Evolutionary conservation across 2,329 filamentous ascomycete species (phyloP).

Genomic region (Exophiala mesophila): DNA sequence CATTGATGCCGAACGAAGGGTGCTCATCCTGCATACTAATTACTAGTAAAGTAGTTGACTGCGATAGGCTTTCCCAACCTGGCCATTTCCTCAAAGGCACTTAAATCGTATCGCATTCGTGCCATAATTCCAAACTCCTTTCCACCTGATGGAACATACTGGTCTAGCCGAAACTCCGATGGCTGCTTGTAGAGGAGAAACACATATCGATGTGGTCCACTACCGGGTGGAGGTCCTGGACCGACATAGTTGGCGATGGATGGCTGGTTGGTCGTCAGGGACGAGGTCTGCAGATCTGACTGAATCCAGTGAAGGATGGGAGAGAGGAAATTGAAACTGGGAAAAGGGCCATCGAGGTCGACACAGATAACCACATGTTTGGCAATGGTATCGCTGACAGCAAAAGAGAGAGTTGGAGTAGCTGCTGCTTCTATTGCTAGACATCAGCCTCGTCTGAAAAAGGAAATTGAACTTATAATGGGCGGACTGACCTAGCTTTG

Average conservation of each 20-base stretch:
- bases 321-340: slow-evolving; percentile 27
- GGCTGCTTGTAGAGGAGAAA: slow-evolving; percentile 50
- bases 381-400: too few relatives aligned
- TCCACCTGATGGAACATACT: slow-evolving; percentile 33
- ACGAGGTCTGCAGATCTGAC: slow-evolving; percentile 21
- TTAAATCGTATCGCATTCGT: slow-evolving; percentile 43
- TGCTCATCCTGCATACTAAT: too few relatives aligned
- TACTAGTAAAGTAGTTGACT: slow-evolving; percentile 35
- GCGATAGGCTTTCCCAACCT: slow-evolving; percentile 33
- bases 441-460: too few relatives aligned
- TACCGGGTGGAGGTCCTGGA: slow-evolving; percentile 44
- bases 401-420: too few relatives aligned
- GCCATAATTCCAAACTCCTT: slow-evolving; percentile 33
- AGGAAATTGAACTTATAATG: too few relatives aligned
- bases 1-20: too few relatives aligned
- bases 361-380: slow-evolving; percentile 29
- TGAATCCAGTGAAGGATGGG: slow-evolving; percentile 35
- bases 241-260: slow-evolving; percentile 35
- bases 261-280: slow-evolving; percentile 6
- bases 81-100: slow-evolving; percentile 36
- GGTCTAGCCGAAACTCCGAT: slow-evolving; percentile 32
- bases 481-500: too few relatives aligned
- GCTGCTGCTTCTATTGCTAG: too few relatives aligned
- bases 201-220: slow-evolving; percentile 46
- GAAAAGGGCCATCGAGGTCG: slow-evolving; percentile 33